Evolutionary conservation across 2,329 filamentous ascomycete genomes (phyloP).

Genomic region (Colletotrichum orchidophilum): DNA sequence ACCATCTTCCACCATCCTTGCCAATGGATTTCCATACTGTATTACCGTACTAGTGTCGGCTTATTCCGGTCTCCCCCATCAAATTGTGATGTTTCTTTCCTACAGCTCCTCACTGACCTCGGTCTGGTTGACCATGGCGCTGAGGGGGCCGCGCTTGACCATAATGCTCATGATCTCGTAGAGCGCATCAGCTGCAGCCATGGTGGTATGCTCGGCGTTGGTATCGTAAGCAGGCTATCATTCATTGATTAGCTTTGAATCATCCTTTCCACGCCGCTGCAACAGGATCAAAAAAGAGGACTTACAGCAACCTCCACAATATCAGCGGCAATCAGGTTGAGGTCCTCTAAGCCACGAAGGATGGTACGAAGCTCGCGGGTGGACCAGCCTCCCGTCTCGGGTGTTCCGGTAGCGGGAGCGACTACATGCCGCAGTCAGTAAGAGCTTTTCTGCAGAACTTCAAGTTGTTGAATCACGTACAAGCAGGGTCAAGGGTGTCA

Average conservation of each 20-base stretch:
- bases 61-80: not conserved
- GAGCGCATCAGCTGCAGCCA: constrained; percentile 75
- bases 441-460: not conserved
- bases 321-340: constrained; percentile 76
- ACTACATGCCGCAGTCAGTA: constrained; percentile 49
- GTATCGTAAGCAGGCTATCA: constrained; percentile 72
- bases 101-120: constrained; percentile 26
- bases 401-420: constrained; percentile 78
- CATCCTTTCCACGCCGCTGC: not conserved
- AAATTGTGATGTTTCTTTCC: not conserved
- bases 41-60: not conserved
- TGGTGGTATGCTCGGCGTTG: constrained; percentile 77
- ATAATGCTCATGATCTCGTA: constrained; percentile 86
- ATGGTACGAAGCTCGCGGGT: constrained; percentile 79
- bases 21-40: too few relatives aligned
- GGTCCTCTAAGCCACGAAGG: constrained; percentile 71
- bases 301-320: constrained; percentile 75
- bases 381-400: constrained; percentile 80
- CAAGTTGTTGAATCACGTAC: constrained; percentile 5
- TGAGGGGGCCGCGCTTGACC: constrained; percentile 80
- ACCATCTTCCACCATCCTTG: not conserved
- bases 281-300: not conserved
- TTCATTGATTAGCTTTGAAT: not conserved
- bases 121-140: constrained; percentile 39
- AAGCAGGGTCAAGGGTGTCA: constrained; percentile 86